Evolutionary conservation across 83 land plant genomes (phyloP), one percentile per base, ranked within the genome.

Genomic region (Picea mariana): DNA sequence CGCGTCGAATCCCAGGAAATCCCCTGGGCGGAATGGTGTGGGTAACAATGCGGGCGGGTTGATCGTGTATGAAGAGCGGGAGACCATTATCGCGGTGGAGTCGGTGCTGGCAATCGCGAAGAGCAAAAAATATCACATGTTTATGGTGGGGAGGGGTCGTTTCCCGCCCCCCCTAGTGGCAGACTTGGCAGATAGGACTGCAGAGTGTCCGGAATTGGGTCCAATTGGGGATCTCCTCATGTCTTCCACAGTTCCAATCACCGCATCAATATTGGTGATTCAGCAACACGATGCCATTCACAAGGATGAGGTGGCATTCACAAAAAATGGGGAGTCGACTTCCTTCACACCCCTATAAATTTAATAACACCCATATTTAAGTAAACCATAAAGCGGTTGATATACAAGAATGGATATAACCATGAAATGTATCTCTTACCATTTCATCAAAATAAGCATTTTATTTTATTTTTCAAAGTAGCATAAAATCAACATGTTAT

Each of bases 161-260:
- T 44, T 44, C 42, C 12, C 20, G 9, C 62, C 88, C 12, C 84
- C 86, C 21, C n/a, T 91, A 7, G 80, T 81, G 55, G 61, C 77
- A 26, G 90, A 87, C 12, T 21, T 87, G 63, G 44, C 79, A 1
- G 87, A 83, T 40, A 62, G 84, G 15, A 83, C 85, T 87, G 81
- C 63, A 18, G 94, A 92, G 79, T 84, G 71, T 71, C 84, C 92
- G 12, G 92, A 89, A 83, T 79, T 92, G 47, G 94, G 94, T 9
- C 80, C 86, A 9, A 71, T 92, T 12, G 94, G 94, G 15, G 92
- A 92, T 72, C 72, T 84, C n/a, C 85, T 92, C 42, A 83, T 86
- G 26, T 79, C 86, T 12, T 67, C 87, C 15, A 83, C 85, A 15
- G 73, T 83, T 52, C 79, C 82, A 7, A 15, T 79, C 0, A 11